These are phyloP conservation scores for Medicago truncatula DNA, from an alignment of 306 rosid genomes.

Conservation along the genomic window MtrunA17r5.0-ANR NC_053042.1:40236501-40237000, in stretches of 20 bases:
- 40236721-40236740: constrained; percentile 13
- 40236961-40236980: constrained; percentile 49
- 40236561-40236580: constrained; percentile 58
- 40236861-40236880: constrained; percentile 32
- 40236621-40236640: not conserved
- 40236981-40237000: constrained; percentile 53
- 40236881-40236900: constrained; percentile 48
- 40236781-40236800: constrained; percentile 46
- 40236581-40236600: constrained; percentile 25
- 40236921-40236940: constrained; percentile 77
- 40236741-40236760: not conserved
- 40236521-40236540: constrained; percentile 64
- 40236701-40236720: constrained; percentile 42
- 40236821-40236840: constrained; percentile 43
- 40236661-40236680: constrained; percentile 31
- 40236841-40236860: constrained; percentile 40
- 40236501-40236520: constrained; percentile 70
- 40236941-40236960: constrained; percentile 65
- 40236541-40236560: constrained; percentile 28
- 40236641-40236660: constrained; percentile 39
- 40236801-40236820: constrained; percentile 57
- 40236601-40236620: constrained; percentile 30
- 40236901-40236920: constrained; percentile 63
- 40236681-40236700: constrained; percentile 22
- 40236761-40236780: constrained; percentile 40